Evolutionary conservation across 2,329 filamentous ascomycete genomes (phyloP).

Genomic region (Colletotrichum tropicale): DNA sequence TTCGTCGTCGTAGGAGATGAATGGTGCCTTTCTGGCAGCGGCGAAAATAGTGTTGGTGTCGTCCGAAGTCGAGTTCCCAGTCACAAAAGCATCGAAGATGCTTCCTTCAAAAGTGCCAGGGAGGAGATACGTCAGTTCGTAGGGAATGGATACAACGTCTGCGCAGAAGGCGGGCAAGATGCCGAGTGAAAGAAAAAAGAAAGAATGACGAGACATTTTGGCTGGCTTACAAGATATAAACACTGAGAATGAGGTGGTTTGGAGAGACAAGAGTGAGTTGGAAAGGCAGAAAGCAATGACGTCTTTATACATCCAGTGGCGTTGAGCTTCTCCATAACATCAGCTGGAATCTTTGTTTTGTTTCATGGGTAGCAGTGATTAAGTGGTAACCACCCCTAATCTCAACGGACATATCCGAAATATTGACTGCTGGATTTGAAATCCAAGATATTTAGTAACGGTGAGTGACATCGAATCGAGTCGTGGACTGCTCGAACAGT

Average conservation of each 20-base stretch:
- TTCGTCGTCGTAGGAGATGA: neutral
- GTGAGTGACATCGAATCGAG: neutral
- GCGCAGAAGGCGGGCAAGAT: neutral
- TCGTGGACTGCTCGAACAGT: neutral
- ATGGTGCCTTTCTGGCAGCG: neutral
- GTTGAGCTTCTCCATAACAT: neutral
- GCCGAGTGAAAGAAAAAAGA: neutral
- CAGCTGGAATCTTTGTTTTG: neutral
- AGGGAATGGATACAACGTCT: neutral
- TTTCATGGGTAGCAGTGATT: neutral
- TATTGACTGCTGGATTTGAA: neutral
- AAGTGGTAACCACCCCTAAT: neutral
- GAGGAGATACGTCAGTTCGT: neutral
- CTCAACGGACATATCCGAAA: neutral
- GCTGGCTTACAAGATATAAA: neutral
- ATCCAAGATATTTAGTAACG: neutral
- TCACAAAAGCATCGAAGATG: neutral
- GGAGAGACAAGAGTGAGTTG: neutral
- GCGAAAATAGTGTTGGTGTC: neutral
- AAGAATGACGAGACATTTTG: neutral
- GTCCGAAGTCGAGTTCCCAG: neutral
- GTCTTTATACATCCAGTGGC: neutral
- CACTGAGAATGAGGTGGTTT: neutral
- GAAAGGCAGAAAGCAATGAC: neutral
- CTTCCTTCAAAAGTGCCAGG: neutral